These are phyloP conservation scores for Paramecium biaurelia DNA, from an alignment of 73 alveolate genomes.

Conservation along the genomic window DNA sequence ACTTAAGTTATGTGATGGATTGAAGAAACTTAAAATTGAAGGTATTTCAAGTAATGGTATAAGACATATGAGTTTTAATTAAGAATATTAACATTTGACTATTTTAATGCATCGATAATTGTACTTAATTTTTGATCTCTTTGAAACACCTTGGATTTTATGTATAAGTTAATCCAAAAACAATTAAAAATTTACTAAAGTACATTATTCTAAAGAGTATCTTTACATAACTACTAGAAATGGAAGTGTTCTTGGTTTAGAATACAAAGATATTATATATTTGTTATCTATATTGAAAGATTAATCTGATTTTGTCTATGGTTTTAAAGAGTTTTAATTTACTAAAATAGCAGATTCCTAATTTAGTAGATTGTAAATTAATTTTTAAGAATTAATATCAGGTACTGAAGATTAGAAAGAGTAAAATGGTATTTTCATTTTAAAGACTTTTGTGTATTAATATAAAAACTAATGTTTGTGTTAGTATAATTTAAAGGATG, in stretches of 20 bases:
- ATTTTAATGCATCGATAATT: background rate
- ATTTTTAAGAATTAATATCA: background rate
- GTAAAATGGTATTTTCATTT: background rate
- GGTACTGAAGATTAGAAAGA: background rate
- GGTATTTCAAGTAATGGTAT: background rate
- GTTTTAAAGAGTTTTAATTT: conserved; percentile 11
- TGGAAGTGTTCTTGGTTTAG: background rate
- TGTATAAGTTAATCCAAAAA: background rate
- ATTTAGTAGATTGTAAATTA: background rate
- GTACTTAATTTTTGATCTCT: background rate
- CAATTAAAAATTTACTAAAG: background rate
- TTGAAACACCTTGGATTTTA: background rate
- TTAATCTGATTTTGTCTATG: conserved; percentile 15
- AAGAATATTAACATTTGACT: background rate
- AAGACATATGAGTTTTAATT: background rate
- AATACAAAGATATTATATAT: background rate
- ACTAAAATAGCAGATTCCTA: conserved; percentile 26
- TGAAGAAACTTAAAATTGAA: background rate
- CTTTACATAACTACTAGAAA: background rate
- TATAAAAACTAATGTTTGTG: background rate
- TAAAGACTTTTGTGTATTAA: background rate
- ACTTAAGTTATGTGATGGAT: conserved; percentile 16
- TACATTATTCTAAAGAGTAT: background rate
- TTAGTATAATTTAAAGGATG: background rate
- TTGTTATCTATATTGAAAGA: background rate